phyloP scores from a whole-genome alignment of 139 green algal species.

The Auxenochlorella protothecoides region DNA sequence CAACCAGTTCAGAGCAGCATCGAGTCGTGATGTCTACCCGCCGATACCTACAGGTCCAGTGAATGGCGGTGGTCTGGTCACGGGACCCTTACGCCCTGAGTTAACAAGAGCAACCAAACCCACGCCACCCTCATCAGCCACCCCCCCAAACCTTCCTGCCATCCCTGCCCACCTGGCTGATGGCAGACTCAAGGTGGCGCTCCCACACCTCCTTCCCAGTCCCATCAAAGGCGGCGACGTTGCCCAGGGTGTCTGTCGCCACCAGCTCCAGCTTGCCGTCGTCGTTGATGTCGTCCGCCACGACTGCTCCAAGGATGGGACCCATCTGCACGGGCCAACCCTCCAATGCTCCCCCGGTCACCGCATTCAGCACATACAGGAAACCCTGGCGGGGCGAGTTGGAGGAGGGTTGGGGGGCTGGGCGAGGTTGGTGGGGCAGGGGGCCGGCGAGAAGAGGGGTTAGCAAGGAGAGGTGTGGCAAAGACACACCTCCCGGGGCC shows the following conservation, averaged over 20 bases:
- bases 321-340: constrained; percentile 93
- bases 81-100: background rate
- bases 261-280: constrained; percentile 87
- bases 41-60: no score
- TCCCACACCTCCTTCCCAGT: constrained; percentile 84
- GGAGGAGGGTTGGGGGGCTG: background rate
- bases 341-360: constrained; percentile 18
- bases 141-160: no score
- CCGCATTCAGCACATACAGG: constrained; percentile 81
- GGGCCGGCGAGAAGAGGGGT: no score
- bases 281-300: constrained; percentile 80
- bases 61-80: no score
- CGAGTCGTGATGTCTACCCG: no score
- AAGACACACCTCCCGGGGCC: no score
- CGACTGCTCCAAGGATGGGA: constrained; percentile 74
- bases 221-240: constrained; percentile 65
- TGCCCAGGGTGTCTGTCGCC: constrained; percentile 73
- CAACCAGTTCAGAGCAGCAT: no score
- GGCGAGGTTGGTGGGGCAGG: background rate
- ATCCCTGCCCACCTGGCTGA: constrained; percentile 14
- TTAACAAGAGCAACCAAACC: background rate
- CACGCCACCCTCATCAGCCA: background rate
- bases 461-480: no score
- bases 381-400: constrained; percentile 51
- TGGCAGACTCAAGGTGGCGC: constrained; percentile 58